These are phyloP conservation scores for Zanthoxylum bungeanum DNA, from an alignment of 345 rosid genomes.

Conservation along the genomic window DNA sequence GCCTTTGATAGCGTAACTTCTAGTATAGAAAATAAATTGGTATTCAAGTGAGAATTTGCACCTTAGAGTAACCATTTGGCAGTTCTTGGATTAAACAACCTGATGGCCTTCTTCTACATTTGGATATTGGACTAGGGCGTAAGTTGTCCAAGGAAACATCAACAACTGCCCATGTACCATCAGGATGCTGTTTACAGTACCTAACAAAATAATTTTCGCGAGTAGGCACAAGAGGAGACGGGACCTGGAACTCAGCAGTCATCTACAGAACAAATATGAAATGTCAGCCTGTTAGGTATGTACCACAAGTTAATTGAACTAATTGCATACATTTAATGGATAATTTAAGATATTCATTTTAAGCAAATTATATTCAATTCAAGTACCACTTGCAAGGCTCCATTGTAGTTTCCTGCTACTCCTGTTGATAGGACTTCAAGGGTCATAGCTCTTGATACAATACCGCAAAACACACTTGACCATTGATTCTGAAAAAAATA, in stretches of 20 bases:
- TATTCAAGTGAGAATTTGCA: constrained; percentile 4
- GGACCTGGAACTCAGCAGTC: constrained; percentile 94
- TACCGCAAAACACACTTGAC: constrained; percentile 80
- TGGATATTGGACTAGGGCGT: constrained; percentile 40
- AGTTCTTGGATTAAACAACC: constrained; percentile 92
- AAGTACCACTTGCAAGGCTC: constrained; percentile 95
- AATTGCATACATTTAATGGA: not conserved
- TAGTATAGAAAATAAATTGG: not conserved
- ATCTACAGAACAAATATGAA: constrained; percentile 35
- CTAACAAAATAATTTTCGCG: constrained; percentile 81
- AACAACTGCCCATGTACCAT: constrained; percentile 88
- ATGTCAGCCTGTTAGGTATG: not conserved
- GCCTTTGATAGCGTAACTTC: too few relatives aligned
- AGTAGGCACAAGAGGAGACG: constrained; percentile 82
- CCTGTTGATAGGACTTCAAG: constrained; percentile 89
- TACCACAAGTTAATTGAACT: not conserved
- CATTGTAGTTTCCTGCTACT: constrained; percentile 95
- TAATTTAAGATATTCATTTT: too few relatives aligned
- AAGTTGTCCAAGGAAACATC: constrained; percentile 86
- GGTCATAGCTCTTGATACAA: constrained; percentile 92
- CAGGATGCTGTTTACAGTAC: constrained; percentile 83
- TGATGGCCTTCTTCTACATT: constrained; percentile 82
- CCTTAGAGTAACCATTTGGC: constrained; percentile 96
- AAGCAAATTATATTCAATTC: not conserved
- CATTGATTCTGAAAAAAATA: constrained; percentile 61